These are phyloP conservation scores for Sanghuangporus baumii DNA, from an alignment of 1,284 basidiomycete species.

Conservation along the genomic window DNA sequence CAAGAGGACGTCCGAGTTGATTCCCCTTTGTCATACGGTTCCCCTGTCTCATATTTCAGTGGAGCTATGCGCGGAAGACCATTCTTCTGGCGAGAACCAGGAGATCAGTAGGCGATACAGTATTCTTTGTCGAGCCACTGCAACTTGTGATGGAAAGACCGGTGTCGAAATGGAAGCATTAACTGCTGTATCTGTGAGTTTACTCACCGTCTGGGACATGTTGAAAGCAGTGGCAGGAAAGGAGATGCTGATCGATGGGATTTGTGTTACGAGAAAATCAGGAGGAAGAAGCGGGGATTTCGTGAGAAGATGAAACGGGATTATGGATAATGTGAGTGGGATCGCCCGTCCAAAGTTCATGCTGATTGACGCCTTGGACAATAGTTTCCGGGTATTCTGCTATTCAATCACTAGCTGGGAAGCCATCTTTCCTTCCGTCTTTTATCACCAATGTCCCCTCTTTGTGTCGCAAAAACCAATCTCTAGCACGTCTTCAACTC, in stretches of 20 bases:
- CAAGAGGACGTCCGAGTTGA: slow-evolving; percentile 77
- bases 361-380: neutral
- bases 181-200: slow-evolving; percentile 72
- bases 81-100: slow-evolving; percentile 7
- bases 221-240: slow-evolving; percentile 81
- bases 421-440: neutral
- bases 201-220: slow-evolving; percentile 91
- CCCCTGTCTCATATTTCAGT: slow-evolving; percentile 66
- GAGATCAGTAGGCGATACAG: slow-evolving; percentile 33
- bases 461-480: slow-evolving; percentile 38
- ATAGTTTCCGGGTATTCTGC: too few species aligned
- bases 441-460: slow-evolving; percentile 39
- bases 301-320: slow-evolving; percentile 12
- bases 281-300: slow-evolving; percentile 77
- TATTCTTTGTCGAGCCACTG: slow-evolving; percentile 61
- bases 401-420: neutral
- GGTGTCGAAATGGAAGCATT: slow-evolving; percentile 96
- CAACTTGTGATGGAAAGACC: slow-evolving; percentile 73
- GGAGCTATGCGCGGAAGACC: slow-evolving; percentile 42
- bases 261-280: slow-evolving; percentile 62
- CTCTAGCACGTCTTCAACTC: slow-evolving; percentile 39
- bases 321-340: neutral
- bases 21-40: slow-evolving; percentile 83
- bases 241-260: slow-evolving; percentile 72
- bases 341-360: neutral